A percentile compares a stretch with the other conserved stretches of the same genome.
These are phyloP conservation scores for Amphichorda felina DNA, from an alignment of 2,329 filamentous ascomycete genomes.

Conservation along the genomic window DNA sequence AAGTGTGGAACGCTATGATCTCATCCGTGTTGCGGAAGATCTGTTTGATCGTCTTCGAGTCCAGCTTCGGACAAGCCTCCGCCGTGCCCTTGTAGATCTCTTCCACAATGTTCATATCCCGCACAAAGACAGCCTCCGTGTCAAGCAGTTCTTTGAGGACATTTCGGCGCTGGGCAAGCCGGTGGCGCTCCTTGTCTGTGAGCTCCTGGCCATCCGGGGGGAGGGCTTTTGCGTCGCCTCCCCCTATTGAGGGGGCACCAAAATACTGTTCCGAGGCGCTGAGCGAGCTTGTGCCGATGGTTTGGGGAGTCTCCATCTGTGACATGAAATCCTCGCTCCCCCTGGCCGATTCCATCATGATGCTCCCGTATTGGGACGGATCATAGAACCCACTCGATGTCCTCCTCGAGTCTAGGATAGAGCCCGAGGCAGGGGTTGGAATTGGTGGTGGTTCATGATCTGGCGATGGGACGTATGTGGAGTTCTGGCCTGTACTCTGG, in stretches of 20 bases:
- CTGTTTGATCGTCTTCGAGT: slow-evolving; percentile 71
- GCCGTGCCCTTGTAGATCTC: slow-evolving; percentile 97
- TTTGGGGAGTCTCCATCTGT: slow-evolving; percentile 30
- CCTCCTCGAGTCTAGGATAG: slow-evolving; percentile 27
- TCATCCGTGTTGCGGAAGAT: slow-evolving; percentile 91
- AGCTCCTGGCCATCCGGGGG: slow-evolving; percentile 26
- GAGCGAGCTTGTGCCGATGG: slow-evolving; percentile 32
- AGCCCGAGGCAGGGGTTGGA: slow-evolving; percentile 23
- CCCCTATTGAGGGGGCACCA: slow-evolving; percentile 21
- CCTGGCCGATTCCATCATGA: slow-evolving; percentile 28
- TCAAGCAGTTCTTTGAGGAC: slow-evolving; percentile 87
- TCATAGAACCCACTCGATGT: slow-evolving; percentile 26
- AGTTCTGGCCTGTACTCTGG: slow-evolving; percentile 7
- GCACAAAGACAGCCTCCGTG: slow-evolving; percentile 81
- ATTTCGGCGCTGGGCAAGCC: slow-evolving; percentile 69
- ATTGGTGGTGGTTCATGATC: slow-evolving; percentile 39
- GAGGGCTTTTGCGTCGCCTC: slow-evolving; percentile 22
- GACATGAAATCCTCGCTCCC: slow-evolving; percentile 32
- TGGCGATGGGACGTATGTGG: slow-evolving; percentile 25
- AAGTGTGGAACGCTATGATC: slow-evolving; percentile 74
- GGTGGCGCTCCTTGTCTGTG: slow-evolving; percentile 47
- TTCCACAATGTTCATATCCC: slow-evolving; percentile 94
- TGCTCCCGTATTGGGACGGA: slow-evolving; percentile 24
- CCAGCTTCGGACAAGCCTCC: slow-evolving; percentile 67
- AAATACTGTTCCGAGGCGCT: slow-evolving; percentile 27